Evolutionary conservation across 2,329 filamentous ascomycete species (phyloP), one percentile per base, ranked within the genome.

Genomic region (Aspergillus alliaceus): DNA sequence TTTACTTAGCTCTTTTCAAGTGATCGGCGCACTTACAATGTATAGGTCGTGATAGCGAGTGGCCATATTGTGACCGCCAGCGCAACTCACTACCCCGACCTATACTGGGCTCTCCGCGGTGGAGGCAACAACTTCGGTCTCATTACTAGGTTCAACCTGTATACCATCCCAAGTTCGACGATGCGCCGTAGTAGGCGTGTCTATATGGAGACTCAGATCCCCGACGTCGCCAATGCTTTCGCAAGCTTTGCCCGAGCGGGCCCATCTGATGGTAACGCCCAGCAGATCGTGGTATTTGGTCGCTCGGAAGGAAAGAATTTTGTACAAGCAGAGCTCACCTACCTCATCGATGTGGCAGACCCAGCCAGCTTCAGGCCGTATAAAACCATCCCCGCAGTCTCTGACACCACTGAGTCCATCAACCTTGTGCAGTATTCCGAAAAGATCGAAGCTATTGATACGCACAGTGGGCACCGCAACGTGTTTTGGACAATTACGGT

Each of bases 71-170:
- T 75, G 11, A 72, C 66, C 3, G 74, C 70, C 2, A 74, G 65
- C 25, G 54, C 59, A 1, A 61, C 39, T 1, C 57, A 66, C 4
- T 67, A 72, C 47, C 22, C 64, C 1, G 75, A 78, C 52, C 68
- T 78, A 0, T 78, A 69, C 62, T 76, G 69, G 65, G 76, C 75
- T 9, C 65, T 77, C 4, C 66, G 70, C n/a, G 76, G 76, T 14
- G 76, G 76, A 6, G 72, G 72, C 31, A 73, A 71, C 59, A 76
- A 75, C 54, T 69, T 75, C 51, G 68, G 64, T 24, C 66, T 76
- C 40, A 71, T 77, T 49, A 74, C 78, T 18, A 67, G 65, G 15
- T 75, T 75, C 57, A 73, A 77, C 25, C 64, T 81, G 14, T 67
- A 67, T 12, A 75, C 77, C 0, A 72, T 74, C 39, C 66, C 71